These are phyloP conservation scores for Pythium utonaiense DNA, from an alignment of 352 stramenopile genomes.

Conservation along the genomic window DNA sequence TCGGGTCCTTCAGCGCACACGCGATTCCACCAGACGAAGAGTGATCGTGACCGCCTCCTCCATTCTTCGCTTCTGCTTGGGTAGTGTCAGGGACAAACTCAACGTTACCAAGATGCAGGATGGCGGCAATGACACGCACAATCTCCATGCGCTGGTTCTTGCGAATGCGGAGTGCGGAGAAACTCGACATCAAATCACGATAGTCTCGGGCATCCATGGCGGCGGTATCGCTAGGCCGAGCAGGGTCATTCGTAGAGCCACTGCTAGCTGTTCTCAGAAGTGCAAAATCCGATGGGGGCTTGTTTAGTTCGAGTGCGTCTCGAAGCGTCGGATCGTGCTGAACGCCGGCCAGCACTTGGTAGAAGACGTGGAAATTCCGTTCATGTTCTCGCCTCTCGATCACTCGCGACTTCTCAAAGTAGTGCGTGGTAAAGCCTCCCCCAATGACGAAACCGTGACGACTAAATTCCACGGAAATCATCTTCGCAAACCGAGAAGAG, in stretches of 20 bases:
- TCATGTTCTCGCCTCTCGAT: conserved; percentile 71
- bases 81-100: conserved; percentile 57
- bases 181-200: conserved; percentile 76
- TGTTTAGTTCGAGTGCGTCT: conserved; percentile 67
- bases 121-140: conserved; percentile 62
- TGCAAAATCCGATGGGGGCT: conserved; percentile 50
- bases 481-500: conserved; percentile 77
- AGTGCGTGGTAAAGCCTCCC: conserved; percentile 78
- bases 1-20: conserved; percentile 62
- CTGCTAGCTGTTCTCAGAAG: conserved; percentile 40
- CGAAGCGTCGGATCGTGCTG: conserved; percentile 65
- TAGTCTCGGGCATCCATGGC: conserved; percentile 66
- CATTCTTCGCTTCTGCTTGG: conserved; percentile 26
- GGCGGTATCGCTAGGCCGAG: conserved; percentile 37
- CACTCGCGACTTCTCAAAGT: conserved; percentile 83
- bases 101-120: conserved; percentile 80
- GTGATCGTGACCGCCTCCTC: conserved; percentile 18
- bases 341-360: conserved; percentile 84
- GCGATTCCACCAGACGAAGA: conserved; percentile 26
- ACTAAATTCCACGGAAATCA: conserved; percentile 82
- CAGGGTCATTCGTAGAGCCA: conserved; percentile 21
- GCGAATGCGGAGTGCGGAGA: conserved; percentile 71
- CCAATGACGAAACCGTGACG: conserved; percentile 74
- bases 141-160: conserved; percentile 82
- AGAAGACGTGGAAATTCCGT: conserved; percentile 94